Conservation (phyloP, 106 monocot species). For the Allium sativum region DNA sequence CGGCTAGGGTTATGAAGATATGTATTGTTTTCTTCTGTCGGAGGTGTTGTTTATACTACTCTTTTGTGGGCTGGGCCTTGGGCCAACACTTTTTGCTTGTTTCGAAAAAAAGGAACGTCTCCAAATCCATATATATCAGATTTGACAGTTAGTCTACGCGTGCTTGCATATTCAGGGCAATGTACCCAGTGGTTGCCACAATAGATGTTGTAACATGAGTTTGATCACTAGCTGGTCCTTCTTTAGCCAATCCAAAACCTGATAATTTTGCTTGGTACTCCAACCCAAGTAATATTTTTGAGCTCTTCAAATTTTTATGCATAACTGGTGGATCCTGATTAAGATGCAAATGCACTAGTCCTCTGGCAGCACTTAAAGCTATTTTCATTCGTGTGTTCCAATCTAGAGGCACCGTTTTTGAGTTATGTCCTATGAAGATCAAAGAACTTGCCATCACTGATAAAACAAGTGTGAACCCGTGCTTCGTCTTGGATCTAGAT, state of each 20-base stretch:
- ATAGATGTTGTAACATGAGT: not conserved
- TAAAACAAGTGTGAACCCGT: too few species aligned
- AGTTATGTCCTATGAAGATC: too few species aligned
- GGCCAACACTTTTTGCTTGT: too few species aligned
- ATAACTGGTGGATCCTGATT: not conserved
- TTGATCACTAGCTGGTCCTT: not conserved
- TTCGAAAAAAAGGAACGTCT: too few species aligned
- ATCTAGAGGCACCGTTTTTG: not conserved
- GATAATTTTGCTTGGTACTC: not conserved
- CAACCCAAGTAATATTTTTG: not conserved
- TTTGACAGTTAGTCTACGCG: not conserved
- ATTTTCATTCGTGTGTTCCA: not conserved
- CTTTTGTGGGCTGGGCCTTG: too few species aligned
- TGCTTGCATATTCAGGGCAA: not conserved
- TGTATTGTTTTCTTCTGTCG: too few species aligned
- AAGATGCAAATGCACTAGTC: not conserved
- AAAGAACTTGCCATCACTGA: too few species aligned
- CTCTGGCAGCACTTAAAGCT: not conserved
- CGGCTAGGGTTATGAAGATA: too few species aligned
- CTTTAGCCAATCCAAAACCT: not conserved
- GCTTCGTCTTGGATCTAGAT: too few species aligned
- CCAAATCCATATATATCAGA: not conserved
- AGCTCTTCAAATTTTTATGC: not conserved
- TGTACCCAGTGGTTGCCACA: not conserved
- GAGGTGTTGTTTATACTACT: too few species aligned